Evolutionary conservation across 2,329 filamentous ascomycete species (phyloP).

Genomic region (Beauveria scarabaeidicola): DNA sequence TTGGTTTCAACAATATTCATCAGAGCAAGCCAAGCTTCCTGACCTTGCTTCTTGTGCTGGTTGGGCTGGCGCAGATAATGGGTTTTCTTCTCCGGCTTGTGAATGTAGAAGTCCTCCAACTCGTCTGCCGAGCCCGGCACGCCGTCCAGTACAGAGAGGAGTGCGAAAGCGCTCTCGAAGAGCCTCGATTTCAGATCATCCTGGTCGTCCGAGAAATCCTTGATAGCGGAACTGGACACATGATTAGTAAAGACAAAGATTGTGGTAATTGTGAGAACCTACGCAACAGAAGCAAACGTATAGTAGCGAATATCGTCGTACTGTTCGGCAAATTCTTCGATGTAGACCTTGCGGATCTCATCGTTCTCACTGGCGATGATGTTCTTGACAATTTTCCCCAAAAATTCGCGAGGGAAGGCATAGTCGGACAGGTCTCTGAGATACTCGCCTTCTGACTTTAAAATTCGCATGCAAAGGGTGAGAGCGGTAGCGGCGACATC

Average conservation of each 20-base stretch:
- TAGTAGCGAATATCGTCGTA: slow-evolving; percentile 81
- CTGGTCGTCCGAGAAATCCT: slow-evolving; percentile 15
- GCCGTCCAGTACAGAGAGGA: slow-evolving; percentile 60
- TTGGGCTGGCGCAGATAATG: slow-evolving; percentile 56
- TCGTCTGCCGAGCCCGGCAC: slow-evolving; percentile 60
- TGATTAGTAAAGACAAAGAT: slow-evolving; percentile 18
- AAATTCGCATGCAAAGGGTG: slow-evolving; percentile 70
- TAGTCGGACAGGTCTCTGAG: slow-evolving; percentile 53
- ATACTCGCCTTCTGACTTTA: slow-evolving; percentile 69
- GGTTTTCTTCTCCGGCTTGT: slow-evolving; percentile 56
- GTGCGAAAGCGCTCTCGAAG: slow-evolving; percentile 50
- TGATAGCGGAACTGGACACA: slow-evolving; percentile 19
- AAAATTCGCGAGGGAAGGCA: slow-evolving; percentile 59
- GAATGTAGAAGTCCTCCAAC: slow-evolving; percentile 59
- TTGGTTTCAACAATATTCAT: slow-evolving; percentile 59
- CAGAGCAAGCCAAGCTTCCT: slow-evolving; percentile 78
- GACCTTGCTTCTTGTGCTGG: slow-evolving; percentile 69
- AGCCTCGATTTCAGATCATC: slow-evolving; percentile 20
- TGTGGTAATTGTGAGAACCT: slow-evolving; percentile 27
- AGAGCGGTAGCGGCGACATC: slow-evolving; percentile 61
- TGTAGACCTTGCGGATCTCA: slow-evolving; percentile 60
- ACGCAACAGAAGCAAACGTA: slow-evolving; percentile 68
- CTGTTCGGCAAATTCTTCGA: slow-evolving; percentile 67
- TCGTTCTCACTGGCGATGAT: slow-evolving; percentile 52
- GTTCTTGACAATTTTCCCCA: slow-evolving; percentile 54